A percentile compares a stretch with the other conserved stretches of the same genome.
Conservation (phyloP, 108 stramenopile genomes). For the Pseudonitzschia multiseries region DNA sequence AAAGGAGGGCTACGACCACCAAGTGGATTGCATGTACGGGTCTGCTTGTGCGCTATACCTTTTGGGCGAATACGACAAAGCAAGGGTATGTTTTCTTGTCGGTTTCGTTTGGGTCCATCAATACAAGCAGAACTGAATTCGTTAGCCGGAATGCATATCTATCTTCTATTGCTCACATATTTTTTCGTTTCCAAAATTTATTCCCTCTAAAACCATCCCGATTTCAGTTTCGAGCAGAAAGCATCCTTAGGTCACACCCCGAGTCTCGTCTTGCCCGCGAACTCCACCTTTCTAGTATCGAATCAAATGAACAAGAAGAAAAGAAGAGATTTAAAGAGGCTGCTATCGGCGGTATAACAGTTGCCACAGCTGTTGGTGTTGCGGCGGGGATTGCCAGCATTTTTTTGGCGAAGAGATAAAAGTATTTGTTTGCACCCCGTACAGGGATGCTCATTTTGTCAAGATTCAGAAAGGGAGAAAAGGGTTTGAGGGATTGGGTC, state of each 20-base stretch:
- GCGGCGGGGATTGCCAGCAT: conserved; percentile 46
- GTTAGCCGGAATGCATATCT: not conserved
- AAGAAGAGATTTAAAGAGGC: conserved; percentile 56
- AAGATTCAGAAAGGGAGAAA: not conserved
- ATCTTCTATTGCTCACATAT: not conserved
- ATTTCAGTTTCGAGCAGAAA: conserved; percentile 60
- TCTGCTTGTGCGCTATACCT: conserved; percentile 75
- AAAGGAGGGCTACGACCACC: conserved; percentile 76
- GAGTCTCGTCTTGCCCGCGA: conserved; percentile 67
- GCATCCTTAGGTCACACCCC: conserved; percentile 70
- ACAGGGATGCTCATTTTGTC: not conserved
- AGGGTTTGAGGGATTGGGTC: too few relatives aligned
- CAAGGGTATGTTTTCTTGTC: conserved; percentile 39
- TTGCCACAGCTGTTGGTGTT: conserved; percentile 70
- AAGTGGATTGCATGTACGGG: conserved; percentile 87
- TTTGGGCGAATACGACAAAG: conserved; percentile 65
- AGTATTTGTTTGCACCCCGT: not conserved
- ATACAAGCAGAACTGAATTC: too few relatives aligned
- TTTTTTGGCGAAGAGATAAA: conserved; percentile 40
- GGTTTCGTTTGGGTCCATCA: not conserved
- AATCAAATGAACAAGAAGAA: conserved; percentile 66
- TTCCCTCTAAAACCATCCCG: not conserved
- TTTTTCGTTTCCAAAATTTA: not conserved
- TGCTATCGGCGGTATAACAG: conserved; percentile 71
- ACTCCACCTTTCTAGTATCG: conserved; percentile 74